Base-by-base conservation (phyloP, 139 green algal species). In the Picochlorum sp. region DNA sequence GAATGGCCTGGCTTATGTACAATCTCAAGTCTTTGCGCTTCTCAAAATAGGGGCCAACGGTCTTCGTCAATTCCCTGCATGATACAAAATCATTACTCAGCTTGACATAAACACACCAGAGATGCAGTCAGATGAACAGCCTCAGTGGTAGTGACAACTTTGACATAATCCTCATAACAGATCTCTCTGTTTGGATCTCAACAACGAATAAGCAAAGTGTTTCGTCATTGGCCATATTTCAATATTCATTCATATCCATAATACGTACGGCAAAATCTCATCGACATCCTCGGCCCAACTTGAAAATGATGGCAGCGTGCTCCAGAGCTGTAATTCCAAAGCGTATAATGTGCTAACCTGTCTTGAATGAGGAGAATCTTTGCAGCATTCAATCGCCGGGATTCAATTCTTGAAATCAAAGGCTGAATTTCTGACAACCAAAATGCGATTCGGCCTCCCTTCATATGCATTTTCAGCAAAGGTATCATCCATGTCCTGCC, bases 401-500 rank as follows among this genome's bases (percentile, higher is more conserved):
- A 45, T 6, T 74, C 85, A 38, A 96, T 61, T 15, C 28, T 16
- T 16, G 67, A 65, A 1, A 86, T 86, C 32, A 89, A 55, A n/a
- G 90, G 89, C 66, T 92, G 67, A 26, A 96, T 64, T 20, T 74
- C 14, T 6, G 45, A 59, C 41, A 57, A 62, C 89, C 89, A 96
- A 65, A 78, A 91, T 5, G 1, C 70, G 23, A 95, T 64, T 1
- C 47, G 59, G 1, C 74, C 32, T 14, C 78, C 68, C 3, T 63
- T 47, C 7, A 90, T 77, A 61, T 95, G 76, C 24, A 79, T 65
- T 2, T 81, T 77, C 64, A 97, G 60, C 44, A 96, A 67, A 16
- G 92, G 92, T 61, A 98, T 79, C 49, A 97, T 67, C 92, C 92
- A 98, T 2, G 89, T 90, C 34, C 88, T 72, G 1, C 83, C 67